Base-by-base conservation (phyloP, 305 asterid species). In the Coffea humblotiana region DNA sequence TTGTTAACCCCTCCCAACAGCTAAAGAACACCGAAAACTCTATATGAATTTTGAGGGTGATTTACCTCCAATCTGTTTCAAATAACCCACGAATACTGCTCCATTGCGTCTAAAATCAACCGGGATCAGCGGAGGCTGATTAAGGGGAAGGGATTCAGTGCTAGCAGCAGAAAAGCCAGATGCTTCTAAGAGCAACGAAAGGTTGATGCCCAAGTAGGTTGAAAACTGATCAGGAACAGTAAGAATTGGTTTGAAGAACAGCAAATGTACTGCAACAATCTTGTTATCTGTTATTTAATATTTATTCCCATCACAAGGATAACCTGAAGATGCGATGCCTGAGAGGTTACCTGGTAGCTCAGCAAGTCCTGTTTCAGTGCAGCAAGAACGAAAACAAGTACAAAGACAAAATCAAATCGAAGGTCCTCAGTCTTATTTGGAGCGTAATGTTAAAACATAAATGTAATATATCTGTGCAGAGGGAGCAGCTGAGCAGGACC, bases 1-100 rank as follows among this genome's bases (percentile, higher is more conserved):
- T 79, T 19, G 94, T 86, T 63, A 90, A 82, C 40, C 93, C 94
- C 78, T 87, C 89, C 89, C 3, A 89, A 72, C 48, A 92, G 86
- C 79, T 86, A 83, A 60, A 87, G 87, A 80, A 91, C 88, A 51
- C 77, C 81, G 78, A 35, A 54, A 90, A 86, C 78, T 88, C 93
- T 40, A 40, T 40, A 40, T 0, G 43, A 40, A 40, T 91, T 86
- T 83, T 70, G 52, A 40, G 51, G n/a, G 88, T 85, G 29, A 75
- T 83, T 65, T 73, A 88, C 29, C 29, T 85, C 78, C 89, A 40
- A 70, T 86, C 85, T 27, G 94, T 91, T 78, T 67, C 89, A 52
- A 83, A 89, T 32, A 82, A 78, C 10, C 84, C 86, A 56, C 32
- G 32, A 32, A 32, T 1, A 32, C 32, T 32, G 32, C 32, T 32